Evolutionary conservation across 306 rosid species (phyloP), one percentile per base, ranked within the genome.

Genomic region (Phaseolus lunatus): DNA sequence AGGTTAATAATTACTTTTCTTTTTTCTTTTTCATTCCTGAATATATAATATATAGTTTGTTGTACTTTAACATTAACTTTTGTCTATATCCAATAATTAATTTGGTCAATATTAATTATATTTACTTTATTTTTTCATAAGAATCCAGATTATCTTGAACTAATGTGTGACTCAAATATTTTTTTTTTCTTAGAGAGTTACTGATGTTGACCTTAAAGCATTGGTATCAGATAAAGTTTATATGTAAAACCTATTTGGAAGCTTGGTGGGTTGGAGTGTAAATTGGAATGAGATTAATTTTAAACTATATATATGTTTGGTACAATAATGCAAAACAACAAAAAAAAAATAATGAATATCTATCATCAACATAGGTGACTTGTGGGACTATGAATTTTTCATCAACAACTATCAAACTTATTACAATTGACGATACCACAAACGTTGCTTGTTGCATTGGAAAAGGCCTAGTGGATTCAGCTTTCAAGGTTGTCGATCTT

Each of bases 381-480:
- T 91, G 94, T 78, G 96, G 97, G 75, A 87, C 93, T 62, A 81
- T 87, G 59, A 92, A 84, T 70, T 89, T 84, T 74, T 81, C 96
- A 19, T 90, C 96, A 0, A 86, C 94, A 22, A 90, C 96, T 3
- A 85, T 93, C 31, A 90, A 89, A 85, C 89, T 93, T 45, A 26
- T 82, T 70, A 72, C 64, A 78, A 44, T 65, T 23, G 79, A 85
- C 75, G 94, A 91, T 73, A 77, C 16, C 53, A 83, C 83, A 52
- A 84, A 88, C 50, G 78, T 93, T 76, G 89, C 93, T 65, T 89
- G 94, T 84, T 83, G 93, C 15, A 76, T 85, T 45, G 98, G 94
- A 66, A 86, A 91, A 1, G 98, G 96, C n/a, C 96, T 94, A 9
- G 94, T 93, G 76, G 98, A 93, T 86, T 85, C 98, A 61, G 89